Base-by-base conservation (phyloP, 2,329 filamentous ascomycete species). In the Aciculosporium take region DNA sequence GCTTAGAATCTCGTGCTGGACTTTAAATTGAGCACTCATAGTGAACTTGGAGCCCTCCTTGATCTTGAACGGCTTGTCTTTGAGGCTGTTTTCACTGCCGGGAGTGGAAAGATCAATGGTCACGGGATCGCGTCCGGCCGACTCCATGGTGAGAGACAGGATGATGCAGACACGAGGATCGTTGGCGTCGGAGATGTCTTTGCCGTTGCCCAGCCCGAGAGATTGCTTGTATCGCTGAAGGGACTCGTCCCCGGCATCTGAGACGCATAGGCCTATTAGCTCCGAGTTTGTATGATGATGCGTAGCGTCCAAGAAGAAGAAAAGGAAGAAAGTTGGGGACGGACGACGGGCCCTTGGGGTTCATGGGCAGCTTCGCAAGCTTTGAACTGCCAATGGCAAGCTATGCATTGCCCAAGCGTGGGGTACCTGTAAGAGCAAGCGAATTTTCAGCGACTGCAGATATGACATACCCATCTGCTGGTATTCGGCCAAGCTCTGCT, bases 171-270 rank as follows among this genome's bases (percentile, higher is more conserved):
- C 85, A 53, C 89, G 84, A 37, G 83, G 78, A 58, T 96, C 89
- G 58, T 72, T 84, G 53, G 82, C 76, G 59, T 88, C 77, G 43
- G 78, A 82, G 46, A 85, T 73, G 53, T 81, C 73, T 37, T 72
- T 76, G 57, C 82, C 81, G 52, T 77, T 79, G 49, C 79, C 77
- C 46, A 96, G 79, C 52, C 91, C 91, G 46, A 98, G 81, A 10
- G 89, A 96, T 57, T 89, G 77, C 72, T 98, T 98, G 83, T 94
- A 98, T 56, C 89, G 83, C 67, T 93, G 84, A 55, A 98, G 81
- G 47, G 89, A 91, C 65, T 96, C 89, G 62, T 98, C 91, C 55
- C 84, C 68, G 51, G 72, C 69, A 56, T 79, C 71, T 80, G 23
- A 15, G 7, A 20, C 1, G 17, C 12, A 23, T 40, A 8, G 12